Percentiles rank a stretch among this genome's conserved stretches.
phyloP scores from a whole-genome alignment of 148 eudicot species.

The Rhododendron vialii region DNA sequence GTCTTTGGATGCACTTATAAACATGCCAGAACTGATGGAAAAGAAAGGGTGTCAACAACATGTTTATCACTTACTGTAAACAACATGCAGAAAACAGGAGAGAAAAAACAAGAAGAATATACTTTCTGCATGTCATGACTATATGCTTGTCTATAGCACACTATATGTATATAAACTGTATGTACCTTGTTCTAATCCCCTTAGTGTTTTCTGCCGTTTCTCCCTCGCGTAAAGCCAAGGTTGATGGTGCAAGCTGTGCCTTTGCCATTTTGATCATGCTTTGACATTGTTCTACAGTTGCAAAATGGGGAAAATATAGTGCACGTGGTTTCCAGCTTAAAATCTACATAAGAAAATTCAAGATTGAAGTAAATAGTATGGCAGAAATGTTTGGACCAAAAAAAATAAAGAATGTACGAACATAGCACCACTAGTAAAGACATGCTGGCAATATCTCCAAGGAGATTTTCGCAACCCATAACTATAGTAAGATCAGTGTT shows the following conservation, averaged over 20 bases:
- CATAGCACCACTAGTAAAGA: background rate
- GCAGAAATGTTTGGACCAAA: background rate
- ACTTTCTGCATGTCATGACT: background rate
- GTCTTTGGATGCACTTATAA: slow-evolving; percentile 80
- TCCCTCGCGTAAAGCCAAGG: slow-evolving; percentile 75
- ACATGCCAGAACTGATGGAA: slow-evolving; percentile 72
- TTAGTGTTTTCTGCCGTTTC: slow-evolving; percentile 68
- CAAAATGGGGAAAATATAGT: slow-evolving; percentile 70
- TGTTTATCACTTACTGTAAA: background rate
- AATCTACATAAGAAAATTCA: slow-evolving; percentile 35
- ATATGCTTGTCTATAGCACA: background rate
- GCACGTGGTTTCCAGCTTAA: slow-evolving; percentile 87
- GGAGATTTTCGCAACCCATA: background rate
- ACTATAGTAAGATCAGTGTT: background rate
- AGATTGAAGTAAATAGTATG: background rate
- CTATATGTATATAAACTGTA: background rate
- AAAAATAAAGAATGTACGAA: background rate
- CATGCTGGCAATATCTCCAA: background rate
- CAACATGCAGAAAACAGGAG: background rate
- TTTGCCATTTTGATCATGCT: slow-evolving; percentile 58
- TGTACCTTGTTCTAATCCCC: slow-evolving; percentile 82
- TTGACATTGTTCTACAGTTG: slow-evolving; percentile 71
- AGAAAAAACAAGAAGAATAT: background rate
- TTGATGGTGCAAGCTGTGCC: slow-evolving; percentile 57
- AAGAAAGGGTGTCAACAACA: background rate